phyloP scores from a whole-genome alignment of 2,329 filamentous ascomycete species.

The Neophaeococcomyces aloes region DNA sequence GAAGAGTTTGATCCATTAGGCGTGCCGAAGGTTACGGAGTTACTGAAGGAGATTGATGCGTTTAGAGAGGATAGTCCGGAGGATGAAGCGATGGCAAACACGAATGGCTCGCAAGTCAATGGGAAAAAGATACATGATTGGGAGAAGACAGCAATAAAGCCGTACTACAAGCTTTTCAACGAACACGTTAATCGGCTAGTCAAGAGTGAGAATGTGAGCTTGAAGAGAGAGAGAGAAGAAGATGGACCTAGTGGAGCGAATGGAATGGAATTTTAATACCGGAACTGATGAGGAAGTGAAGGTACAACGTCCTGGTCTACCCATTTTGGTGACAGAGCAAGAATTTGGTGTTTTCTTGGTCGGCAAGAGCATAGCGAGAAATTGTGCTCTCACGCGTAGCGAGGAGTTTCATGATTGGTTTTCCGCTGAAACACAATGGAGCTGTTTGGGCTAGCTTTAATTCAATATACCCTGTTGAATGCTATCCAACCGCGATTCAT shows the following conservation, averaged over 20 bases:
- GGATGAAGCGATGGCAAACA: constrained; percentile 28
- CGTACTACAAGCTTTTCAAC: constrained; percentile 83
- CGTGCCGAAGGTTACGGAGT: constrained; percentile 78
- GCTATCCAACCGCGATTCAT: no score
- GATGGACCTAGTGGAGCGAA: constrained; percentile 36
- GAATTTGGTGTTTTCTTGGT: no score
- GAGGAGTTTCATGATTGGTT: no score
- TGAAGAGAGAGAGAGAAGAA: constrained; percentile 43
- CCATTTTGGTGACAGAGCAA: no score
- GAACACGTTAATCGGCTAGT: constrained; percentile 67
- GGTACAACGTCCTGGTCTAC: no score
- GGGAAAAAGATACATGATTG: constrained; percentile 59
- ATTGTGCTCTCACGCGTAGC: no score
- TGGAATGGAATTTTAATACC: constrained; percentile 52
- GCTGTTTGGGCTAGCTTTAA: no score
- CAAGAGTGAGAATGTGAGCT: constrained; percentile 53
- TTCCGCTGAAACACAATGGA: no score
- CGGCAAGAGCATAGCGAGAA: no score
- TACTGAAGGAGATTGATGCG: constrained; percentile 75
- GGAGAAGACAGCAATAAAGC: constrained; percentile 93
- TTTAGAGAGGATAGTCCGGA: constrained; percentile 46
- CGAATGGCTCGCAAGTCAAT: constrained; percentile 7
- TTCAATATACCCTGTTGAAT: no score
- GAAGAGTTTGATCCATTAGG: constrained; percentile 76
- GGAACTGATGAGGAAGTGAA: neutral